phyloP scores from a whole-genome alignment of 1,139 yeast genomes.

The Debaryomyces coudertii region DNA sequence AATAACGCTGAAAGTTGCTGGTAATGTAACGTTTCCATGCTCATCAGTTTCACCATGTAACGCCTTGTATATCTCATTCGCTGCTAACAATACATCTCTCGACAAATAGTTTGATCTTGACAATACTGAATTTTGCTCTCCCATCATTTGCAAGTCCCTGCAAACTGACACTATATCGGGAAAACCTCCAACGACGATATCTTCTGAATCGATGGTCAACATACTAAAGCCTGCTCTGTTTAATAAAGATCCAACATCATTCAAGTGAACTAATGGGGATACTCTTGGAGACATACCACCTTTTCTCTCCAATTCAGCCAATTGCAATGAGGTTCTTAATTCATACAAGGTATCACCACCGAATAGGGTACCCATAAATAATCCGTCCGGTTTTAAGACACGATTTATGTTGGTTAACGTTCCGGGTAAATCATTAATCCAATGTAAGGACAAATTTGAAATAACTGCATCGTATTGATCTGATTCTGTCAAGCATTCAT shows the following conservation, averaged over 20 bases:
- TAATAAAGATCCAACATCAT: slow-evolving; percentile 73
- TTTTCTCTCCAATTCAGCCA: slow-evolving; percentile 77
- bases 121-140: slow-evolving; percentile 76
- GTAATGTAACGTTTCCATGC: slow-evolving; percentile 47
- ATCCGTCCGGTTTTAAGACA: slow-evolving; percentile 78
- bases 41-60: slow-evolving; percentile 68
- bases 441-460: slow-evolving; percentile 75
- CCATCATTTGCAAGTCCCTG: slow-evolving; percentile 79
- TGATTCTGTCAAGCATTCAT: slow-evolving; percentile 37
- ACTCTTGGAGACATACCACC: slow-evolving; percentile 84
- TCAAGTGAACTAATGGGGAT: slow-evolving; percentile 78
- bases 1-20: slow-evolving; percentile 72
- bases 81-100: slow-evolving; percentile 69
- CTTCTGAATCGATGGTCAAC: slow-evolving; percentile 85
- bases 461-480: slow-evolving; percentile 70
- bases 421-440: slow-evolving; percentile 83
- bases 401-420: slow-evolving; percentile 58
- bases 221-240: slow-evolving; percentile 78
- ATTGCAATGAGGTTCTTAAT: slow-evolving; percentile 74
- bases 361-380: slow-evolving; percentile 80
- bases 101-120: slow-evolving; percentile 59
- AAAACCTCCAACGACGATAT: slow-evolving; percentile 74
- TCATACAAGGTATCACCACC: slow-evolving; percentile 87
- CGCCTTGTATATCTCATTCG: slow-evolving; percentile 71
- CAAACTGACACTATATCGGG: slow-evolving; percentile 72